Base-by-base conservation (phyloP, 371 early-diverging fungal genomes). In the Lichtheimia corymbifera region DNA sequence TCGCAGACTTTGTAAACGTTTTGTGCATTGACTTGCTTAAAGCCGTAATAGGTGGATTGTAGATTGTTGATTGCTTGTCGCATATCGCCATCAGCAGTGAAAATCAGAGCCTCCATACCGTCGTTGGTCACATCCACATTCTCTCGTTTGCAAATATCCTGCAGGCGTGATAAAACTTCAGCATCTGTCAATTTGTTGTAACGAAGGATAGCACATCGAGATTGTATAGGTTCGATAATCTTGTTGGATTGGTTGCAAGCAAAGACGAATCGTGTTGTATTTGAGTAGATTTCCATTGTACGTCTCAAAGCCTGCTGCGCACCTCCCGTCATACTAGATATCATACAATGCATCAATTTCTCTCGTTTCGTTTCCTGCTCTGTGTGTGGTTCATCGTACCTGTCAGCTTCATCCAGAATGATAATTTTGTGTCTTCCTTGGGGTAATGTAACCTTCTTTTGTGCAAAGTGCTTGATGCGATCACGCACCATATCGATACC, bases 161-260 rank as follows among this genome's bases (percentile, higher is more conserved):
- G 68, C 50, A 99, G 72, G 52, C 97, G 84, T 24, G 79, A 77
- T 44, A 90, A 68, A 1, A 99, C 77, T 69, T 97, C 91, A 53
- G 82, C 74, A 63, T 91, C 88, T 5, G 85, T 80, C 63, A 99
- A 76, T 58, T 87, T 87, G 1, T 87, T 85, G 70, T 91, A 99
- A 22, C 95, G 86, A 47, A 99, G 73, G 57, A 98, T 94, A 13
- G 99, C 97, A 75, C 99, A 98, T 61, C 99, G 90, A 53, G 93
- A 93, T 76, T 99, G 99, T 63, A 99, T 99, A 22, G 99, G 99
- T 68, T 99, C 99, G 67, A 99, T 97, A 65, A 99, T 96, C 76
- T 99, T 99, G 70, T 84, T 85, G 53, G 97, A 92, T 70, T 92
- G 82, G 74, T 99, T 99, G 82, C 99, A 99, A 4, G 99, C 99